Percentiles rank a stretch among this genome's conserved stretches.
These are phyloP conservation scores for Mycogone perniciosa DNA, from an alignment of 2,329 filamentous ascomycete genomes.

Conservation along the genomic window DNA sequence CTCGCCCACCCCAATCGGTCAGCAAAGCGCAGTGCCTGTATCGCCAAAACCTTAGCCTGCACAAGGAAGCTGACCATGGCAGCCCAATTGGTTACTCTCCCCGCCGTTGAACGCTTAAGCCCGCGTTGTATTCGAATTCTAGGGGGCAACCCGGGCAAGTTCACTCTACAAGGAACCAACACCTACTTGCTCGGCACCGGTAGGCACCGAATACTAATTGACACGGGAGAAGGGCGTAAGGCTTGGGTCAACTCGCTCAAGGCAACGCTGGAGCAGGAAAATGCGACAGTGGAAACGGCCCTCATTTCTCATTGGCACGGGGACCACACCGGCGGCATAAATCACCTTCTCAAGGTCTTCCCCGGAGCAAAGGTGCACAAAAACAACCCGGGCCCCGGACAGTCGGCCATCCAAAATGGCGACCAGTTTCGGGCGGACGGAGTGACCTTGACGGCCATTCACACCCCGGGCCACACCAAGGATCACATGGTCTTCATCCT, in stretches of 20 bases:
- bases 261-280: slow-evolving; percentile 58
- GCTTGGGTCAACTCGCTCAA: slow-evolving; percentile 65
- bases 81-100: slow-evolving; percentile 50
- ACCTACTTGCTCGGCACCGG: slow-evolving; percentile 88
- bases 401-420: slow-evolving; percentile 41
- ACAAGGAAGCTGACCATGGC: neutral
- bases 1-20: neutral
- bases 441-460: slow-evolving; percentile 58
- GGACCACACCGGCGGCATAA: slow-evolving; percentile 76
- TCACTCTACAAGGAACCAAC: slow-evolving; percentile 74
- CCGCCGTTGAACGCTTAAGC: slow-evolving; percentile 71
- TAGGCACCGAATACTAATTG: slow-evolving; percentile 67
- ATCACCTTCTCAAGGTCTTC: slow-evolving; percentile 58
- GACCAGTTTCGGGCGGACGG: slow-evolving; percentile 52
- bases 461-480: slow-evolving; percentile 62
- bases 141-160: slow-evolving; percentile 85
- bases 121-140: slow-evolving; percentile 75
- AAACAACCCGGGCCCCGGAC: slow-evolving; percentile 47
- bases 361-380: slow-evolving; percentile 62
- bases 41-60: too few relatives aligned
- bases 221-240: slow-evolving; percentile 78
- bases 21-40: too few relatives aligned
- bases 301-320: slow-evolving; percentile 90
- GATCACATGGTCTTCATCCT: slow-evolving; percentile 79
- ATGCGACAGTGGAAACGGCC: slow-evolving; percentile 59